These are phyloP conservation scores for Talaromyces nanjingensis DNA, from an alignment of 495 filamentous ascomycete genomes.

Conservation along the genomic window DNA sequence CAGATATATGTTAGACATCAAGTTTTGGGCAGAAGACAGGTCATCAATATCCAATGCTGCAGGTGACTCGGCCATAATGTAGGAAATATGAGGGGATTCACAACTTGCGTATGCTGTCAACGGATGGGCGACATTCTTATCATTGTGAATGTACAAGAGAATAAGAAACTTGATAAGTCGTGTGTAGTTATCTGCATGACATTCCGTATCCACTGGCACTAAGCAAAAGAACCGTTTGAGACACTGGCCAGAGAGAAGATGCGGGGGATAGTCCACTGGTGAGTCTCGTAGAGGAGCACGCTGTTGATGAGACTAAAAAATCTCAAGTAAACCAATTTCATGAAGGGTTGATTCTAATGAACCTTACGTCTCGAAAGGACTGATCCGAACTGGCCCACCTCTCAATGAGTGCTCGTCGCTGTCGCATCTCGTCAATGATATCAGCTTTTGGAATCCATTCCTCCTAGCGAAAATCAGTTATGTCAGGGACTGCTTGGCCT, in stretches of 20 bases:
- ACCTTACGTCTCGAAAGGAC: not conserved
- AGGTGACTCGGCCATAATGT: no score
- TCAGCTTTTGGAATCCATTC: no score
- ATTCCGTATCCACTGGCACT: not conserved
- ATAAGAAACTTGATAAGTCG: not conserved
- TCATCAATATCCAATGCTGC: not conserved
- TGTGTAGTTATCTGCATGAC: not conserved
- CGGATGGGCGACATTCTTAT: no score
- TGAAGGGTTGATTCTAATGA: not conserved
- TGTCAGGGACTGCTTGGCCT: no score
- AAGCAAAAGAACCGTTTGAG: not conserved
- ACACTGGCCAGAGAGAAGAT: not conserved
- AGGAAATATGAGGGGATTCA: no score
- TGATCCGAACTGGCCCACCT: no score
- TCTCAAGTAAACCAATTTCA: no score
- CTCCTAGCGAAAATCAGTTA: no score
- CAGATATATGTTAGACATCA: not conserved
- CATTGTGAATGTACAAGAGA: not conserved
- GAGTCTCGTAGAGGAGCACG: not conserved
- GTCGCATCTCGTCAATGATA: no score
- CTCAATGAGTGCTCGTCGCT: no score
- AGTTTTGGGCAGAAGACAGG: not conserved
- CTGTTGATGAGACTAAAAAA: not conserved
- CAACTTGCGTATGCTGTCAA: no score
- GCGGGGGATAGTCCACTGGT: not conserved